A percentile compares a stretch with the other conserved stretches of the same genome.
Conservation (phyloP, 495 filamentous ascomycete genomes). For the Thermochaetoides thermophila region DNA sequence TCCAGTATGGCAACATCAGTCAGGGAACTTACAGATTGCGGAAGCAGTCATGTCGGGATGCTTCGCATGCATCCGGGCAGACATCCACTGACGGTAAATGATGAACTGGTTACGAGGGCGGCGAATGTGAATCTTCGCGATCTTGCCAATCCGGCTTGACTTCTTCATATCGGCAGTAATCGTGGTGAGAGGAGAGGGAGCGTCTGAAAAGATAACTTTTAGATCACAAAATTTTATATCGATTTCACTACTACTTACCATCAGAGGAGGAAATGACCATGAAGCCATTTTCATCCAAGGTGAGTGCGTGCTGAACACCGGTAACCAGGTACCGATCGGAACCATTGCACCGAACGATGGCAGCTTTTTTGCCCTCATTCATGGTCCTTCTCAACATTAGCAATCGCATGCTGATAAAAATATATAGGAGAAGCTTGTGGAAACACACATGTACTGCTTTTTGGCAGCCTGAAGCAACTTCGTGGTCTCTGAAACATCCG, state of each 20-base stretch:
- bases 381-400: conserved; percentile 1
- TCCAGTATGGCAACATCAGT: background rate
- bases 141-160: too few relatives aligned
- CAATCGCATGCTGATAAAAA: background rate
- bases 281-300: background rate
- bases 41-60: conserved; percentile 6
- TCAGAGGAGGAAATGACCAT: background rate
- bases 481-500: background rate
- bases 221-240: background rate
- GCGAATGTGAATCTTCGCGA: conserved; percentile 1
- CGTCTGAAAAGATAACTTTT: background rate
- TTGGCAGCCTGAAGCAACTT: too few relatives aligned
- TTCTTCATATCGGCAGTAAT: background rate
- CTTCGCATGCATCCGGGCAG: conserved; percentile 1
- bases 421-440: background rate
- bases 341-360: conserved; percentile 1
- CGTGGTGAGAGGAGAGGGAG: background rate
- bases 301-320: background rate
- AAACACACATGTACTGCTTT: too few relatives aligned
- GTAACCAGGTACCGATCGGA: conserved; percentile 3
- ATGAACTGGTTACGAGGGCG: conserved; percentile 6
- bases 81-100: conserved; percentile 8
- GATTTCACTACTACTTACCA: background rate
- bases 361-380: conserved; percentile 4
- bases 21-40: conserved; percentile 4